Base-by-base conservation (phyloP, 2,329 filamentous ascomycete genomes). In the Aspergillus flavus region DNA sequence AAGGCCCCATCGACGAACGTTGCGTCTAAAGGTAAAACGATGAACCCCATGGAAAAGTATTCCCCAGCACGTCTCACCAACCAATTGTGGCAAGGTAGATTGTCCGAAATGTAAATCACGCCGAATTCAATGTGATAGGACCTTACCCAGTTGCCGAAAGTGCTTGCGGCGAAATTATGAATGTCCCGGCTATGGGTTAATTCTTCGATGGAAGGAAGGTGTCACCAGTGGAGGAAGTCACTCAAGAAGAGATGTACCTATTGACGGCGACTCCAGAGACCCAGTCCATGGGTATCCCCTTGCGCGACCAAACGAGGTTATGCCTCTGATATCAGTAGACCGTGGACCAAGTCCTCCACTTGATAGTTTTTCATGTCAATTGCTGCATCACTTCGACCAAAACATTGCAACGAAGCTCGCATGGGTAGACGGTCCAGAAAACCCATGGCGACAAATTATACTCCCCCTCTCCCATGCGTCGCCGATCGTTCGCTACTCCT, bases 141-240 rank as follows among this genome's bases (percentile, higher is more conserved):
- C 64, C 3, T 61, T 70, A 6, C 71, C 72, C 11, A 56, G 39
- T 26, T 73, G 71, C 58, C 45, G 62, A 19, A 73, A 73, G 63
- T 73, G 71, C 56, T 59, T 59, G 10, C 70, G 69, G n/a, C 72
- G 72, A 11, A 65, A 62, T 39, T 62, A 69, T n/a, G 52, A 63
- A 23, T 73, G 71, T 55, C 71, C 71, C 3, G 71, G 71, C 1
- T 73, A 73, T 58, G 69, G 71, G 4, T 56, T 68, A 16, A 61
- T 64, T 41, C 60, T 71, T 45, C 68, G 66, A 62, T 73, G 72
- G 72, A 66, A 61, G 52, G 64, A 72, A 65, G 71, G 68, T 1
- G 66, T 73, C 6, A 67, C 71, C 39, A 72, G 72, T 43, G 63
- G 70, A 28, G 72, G 71, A 10, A 71, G 65, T 65, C 64, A 72